phyloP scores from a whole-genome alignment of 495 filamentous ascomycete species.

The Letharia columbiana region DNA sequence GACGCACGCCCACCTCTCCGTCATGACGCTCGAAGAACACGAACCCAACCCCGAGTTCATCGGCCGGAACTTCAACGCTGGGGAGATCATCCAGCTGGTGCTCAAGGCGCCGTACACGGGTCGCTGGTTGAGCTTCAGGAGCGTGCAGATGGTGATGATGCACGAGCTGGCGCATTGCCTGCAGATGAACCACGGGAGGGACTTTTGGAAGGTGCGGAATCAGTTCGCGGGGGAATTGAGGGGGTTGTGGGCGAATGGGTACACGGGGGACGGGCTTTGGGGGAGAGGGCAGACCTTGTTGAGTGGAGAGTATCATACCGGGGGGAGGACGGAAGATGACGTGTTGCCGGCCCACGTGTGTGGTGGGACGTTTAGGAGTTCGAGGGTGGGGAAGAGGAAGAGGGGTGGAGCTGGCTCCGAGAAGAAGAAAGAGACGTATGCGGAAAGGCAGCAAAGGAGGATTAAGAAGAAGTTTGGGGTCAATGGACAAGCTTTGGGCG shows the following conservation, averaged over 20 bases:
- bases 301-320: slow-evolving; percentile 50
- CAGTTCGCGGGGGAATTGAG: slow-evolving; percentile 56
- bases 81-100: slow-evolving; percentile 75
- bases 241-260: slow-evolving; percentile 52
- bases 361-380: slow-evolving; percentile 25
- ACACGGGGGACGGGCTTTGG: slow-evolving; percentile 73
- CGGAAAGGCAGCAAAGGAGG: slow-evolving; percentile 32
- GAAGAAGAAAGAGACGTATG: slow-evolving; percentile 23
- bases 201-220: slow-evolving; percentile 67
- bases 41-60: slow-evolving; percentile 65
- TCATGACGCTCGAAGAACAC: slow-evolving; percentile 71
- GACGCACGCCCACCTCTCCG: slow-evolving; percentile 55
- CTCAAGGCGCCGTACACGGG: slow-evolving; percentile 46
- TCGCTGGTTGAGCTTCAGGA: slow-evolving; percentile 64
- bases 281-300: slow-evolving; percentile 52
- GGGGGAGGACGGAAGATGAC: slow-evolving; percentile 38
- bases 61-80: slow-evolving; percentile 75
- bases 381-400: slow-evolving; percentile 24
- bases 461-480: slow-evolving; percentile 69
- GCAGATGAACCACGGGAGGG: slow-evolving; percentile 71
- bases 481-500: slow-evolving; percentile 57
- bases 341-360: slow-evolving; percentile 32
- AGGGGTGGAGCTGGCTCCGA: slow-evolving; percentile 7
- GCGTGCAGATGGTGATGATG: slow-evolving; percentile 83
- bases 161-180: slow-evolving; percentile 69